These are phyloP conservation scores for Annulohypoxylon stygium DNA, from an alignment of 495 filamentous ascomycete species.

Conservation along the genomic window DNA sequence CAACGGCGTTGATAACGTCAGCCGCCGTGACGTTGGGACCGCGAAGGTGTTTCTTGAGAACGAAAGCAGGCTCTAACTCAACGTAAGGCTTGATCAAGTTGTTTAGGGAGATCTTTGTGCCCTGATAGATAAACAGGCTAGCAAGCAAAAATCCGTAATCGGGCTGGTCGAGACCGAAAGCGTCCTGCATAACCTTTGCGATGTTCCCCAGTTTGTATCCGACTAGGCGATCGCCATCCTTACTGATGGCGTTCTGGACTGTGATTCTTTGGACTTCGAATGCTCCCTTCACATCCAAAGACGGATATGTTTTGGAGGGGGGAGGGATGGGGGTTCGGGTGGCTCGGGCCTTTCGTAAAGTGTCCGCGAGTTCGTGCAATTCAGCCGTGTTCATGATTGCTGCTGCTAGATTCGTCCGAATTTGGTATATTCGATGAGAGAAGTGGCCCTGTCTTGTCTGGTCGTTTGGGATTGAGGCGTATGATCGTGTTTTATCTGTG, in stretches of 20 bases:
- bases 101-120: constrained; percentile 14
- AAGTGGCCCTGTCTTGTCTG: neutral
- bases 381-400: neutral
- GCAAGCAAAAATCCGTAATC: constrained; percentile 18
- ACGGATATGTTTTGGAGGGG: constrained; percentile 10
- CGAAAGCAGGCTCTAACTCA: constrained; percentile 11
- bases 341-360: constrained; percentile 1
- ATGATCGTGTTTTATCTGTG: neutral
- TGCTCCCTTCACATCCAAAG: constrained; percentile 10
- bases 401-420: neutral
- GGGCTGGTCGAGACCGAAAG: constrained; percentile 16
- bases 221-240: constrained; percentile 10
- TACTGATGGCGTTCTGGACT: constrained; percentile 8
- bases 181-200: constrained; percentile 17
- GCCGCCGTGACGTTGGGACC: constrained; percentile 10
- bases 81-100: constrained; percentile 13
- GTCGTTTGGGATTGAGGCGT: neutral
- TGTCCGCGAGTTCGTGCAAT: constrained; percentile 7
- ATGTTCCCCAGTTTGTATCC: constrained; percentile 18
- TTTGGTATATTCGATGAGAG: neutral
- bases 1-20: constrained; percentile 11
- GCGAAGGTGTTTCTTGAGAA: constrained; percentile 10
- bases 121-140: constrained; percentile 11
- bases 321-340: constrained; percentile 3
- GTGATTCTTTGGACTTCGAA: constrained; percentile 17